Base-by-base conservation (phyloP, 768 basidiomycete species). In the Boletales sp. region DNA sequence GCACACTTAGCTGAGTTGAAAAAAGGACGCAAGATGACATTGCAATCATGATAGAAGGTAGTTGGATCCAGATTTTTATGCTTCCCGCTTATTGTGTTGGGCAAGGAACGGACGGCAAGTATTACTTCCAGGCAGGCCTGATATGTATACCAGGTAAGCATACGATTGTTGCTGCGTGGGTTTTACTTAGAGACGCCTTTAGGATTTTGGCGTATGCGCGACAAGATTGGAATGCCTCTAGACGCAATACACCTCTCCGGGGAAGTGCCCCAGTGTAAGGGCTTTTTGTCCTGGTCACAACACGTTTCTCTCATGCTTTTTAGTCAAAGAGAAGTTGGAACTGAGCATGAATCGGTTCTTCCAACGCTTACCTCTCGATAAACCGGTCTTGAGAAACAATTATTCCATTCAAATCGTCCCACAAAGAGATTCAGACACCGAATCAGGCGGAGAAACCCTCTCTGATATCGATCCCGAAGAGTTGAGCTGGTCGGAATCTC, bases 181-280 rank as follows among this genome's bases (percentile, higher is more conserved):
- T 24, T 15, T 13, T 38, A 30, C 11, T 40, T 40, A 46, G 19
- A 5, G 17, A 35, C 18, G 8, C 3, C 19, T n/a, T n/a, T 40
- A 87, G 88, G 89, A 9, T 83, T 78, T 53, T 91, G 89, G 89
- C 77, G 87, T n/a, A 74, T 90, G 69, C 65, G 77, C 52, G 88
- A 90, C 68, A 90, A 91, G 70, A 79, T 87, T 45, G 90, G 88
- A 10, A 70, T 84, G 60, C 75, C 80, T 13, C 69, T 90, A 36
- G 84, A 87, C 38, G 81, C 87, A 50, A 88, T 90, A 45, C 88
- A 90, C 35, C 40, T 62, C 38, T 30, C 58, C 10, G 87, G 89
- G 17, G 68, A 83, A 48, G 88, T 91, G 15, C 87, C 88, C 19
- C 80, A 79, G 64, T 90, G 86, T 85, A 65, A 63, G 83, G 5